phyloP scores from a whole-genome alignment of 2,329 filamentous ascomycete species.

The Penicillium sp. region DNA sequence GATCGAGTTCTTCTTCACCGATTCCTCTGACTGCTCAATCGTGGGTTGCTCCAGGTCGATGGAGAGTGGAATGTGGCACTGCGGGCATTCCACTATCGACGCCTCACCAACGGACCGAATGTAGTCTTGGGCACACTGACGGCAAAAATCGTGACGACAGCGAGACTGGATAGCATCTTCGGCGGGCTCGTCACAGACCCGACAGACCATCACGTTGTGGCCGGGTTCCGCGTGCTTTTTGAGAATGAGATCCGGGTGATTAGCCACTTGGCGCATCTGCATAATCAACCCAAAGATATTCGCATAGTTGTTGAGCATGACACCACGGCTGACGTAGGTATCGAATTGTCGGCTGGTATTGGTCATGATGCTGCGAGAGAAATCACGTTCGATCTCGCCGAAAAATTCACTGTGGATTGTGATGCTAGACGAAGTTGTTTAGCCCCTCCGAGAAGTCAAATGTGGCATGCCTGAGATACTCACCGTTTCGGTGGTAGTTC shows the following conservation, averaged over 20 bases:
- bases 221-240: conserved; percentile 81
- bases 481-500: conserved; percentile 87
- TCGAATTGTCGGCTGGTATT: conserved; percentile 85
- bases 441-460: conserved; percentile 1
- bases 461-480: conserved; percentile 5
- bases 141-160: conserved; percentile 90
- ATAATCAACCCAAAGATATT: conserved; percentile 99
- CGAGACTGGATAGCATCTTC: conserved; percentile 89
- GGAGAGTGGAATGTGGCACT: conserved; percentile 79
- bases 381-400: conserved; percentile 90
- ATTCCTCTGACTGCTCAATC: conserved; percentile 80
- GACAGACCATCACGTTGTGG: conserved; percentile 84
- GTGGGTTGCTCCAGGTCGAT: conserved; percentile 95
- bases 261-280: conserved; percentile 97
- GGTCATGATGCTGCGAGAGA: conserved; percentile 92
- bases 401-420: conserved; percentile 93
- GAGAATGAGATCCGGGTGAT: conserved; percentile 88
- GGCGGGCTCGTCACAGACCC: conserved; percentile 92
- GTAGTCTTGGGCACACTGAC: conserved; percentile 72
- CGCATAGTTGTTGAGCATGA: conserved; percentile 94
- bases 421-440: conserved; percentile 48
- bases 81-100: conserved; percentile 63
- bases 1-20: conserved; percentile 91
- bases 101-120: conserved; percentile 66
- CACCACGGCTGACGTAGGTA: conserved; percentile 89